Base-by-base conservation (phyloP, 257 asterid genomes). In the Voacanga thouarsii region DNA sequence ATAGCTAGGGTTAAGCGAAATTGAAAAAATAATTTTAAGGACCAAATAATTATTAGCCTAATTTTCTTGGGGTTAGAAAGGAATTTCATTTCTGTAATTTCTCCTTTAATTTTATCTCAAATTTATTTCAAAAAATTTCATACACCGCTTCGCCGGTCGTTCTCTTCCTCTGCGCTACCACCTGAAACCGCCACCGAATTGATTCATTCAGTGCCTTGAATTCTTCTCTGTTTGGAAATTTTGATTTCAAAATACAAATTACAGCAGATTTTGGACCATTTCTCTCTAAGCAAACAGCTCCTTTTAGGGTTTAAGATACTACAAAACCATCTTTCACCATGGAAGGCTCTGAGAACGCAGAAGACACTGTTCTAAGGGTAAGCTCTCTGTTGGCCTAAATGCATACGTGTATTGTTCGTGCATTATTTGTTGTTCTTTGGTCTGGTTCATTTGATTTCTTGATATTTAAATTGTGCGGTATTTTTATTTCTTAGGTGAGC, bases 261-360 rank as follows among this genome's bases (percentile, higher is more conserved):
- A 18, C 2, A 66, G 16, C 26, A 15, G 37, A 37, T 15, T 18
- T 16, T 37, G 2, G 18, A 33, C 24, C 24, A 37, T 18, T 14
- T 65, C 21, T 16, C 44, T 41, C 28, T 21, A 39, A 33, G 51
- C 72, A 41, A 68, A 39, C 53, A 41, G 24, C 51, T 68, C 30
- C 53, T 68, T 21, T 41, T 68, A 50, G 76, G 76, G 76, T 28
- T 72, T 72, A 50, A 72, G 61, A 9, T 74, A 30, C 51, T 30
- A 19, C 68, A 18, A 18, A 74, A 24, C 53, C 53, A 53, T 39
- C 68, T 56, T 57, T 55, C 24, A 11, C 39, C 53, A 78, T 78
- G 81, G 81, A 78, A 59, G 76, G 45, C 61, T 59, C 71, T 24
- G 81, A 72, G 50, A 70, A 70, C 15, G 12, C 81, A 44, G 60